phyloP scores from a whole-genome alignment of 805 yeast species.

The Kazachstania taianensis region DNA sequence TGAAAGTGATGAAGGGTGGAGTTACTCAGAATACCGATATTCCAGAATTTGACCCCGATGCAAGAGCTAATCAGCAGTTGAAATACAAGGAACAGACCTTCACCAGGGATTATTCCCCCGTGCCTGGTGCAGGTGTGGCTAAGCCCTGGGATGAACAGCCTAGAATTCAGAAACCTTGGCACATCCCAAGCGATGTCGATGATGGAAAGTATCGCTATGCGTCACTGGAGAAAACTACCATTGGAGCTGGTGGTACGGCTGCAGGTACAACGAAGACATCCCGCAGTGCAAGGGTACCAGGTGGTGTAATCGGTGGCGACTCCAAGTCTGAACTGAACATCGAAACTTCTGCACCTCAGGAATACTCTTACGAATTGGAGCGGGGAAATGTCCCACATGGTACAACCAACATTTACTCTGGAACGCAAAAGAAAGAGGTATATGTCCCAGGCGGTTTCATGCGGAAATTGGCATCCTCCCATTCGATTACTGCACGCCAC shows the following conservation, averaged over 20 bases:
- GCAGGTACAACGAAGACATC: not conserved
- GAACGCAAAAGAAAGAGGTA: too few species aligned
- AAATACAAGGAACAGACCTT: not conserved
- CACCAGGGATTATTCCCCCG: not conserved
- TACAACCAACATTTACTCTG: too few species aligned
- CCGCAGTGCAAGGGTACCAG: not conserved
- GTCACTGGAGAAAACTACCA: not conserved
- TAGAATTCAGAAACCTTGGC: not conserved
- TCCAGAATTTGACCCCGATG: not conserved
- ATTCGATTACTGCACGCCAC: too few species aligned
- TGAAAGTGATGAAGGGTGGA: not conserved
- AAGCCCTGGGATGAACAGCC: slow-evolving; percentile 1
- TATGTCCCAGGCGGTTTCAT: too few species aligned
- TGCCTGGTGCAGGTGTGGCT: not conserved
- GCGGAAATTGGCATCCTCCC: too few species aligned
- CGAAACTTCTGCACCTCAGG: too few species aligned
- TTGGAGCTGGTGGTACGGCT: not conserved
- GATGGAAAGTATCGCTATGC: too few species aligned
- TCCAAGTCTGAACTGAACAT: not conserved
- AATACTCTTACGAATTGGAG: too few species aligned
- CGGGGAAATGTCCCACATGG: too few species aligned
- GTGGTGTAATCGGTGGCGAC: not conserved
- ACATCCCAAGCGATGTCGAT: not conserved
- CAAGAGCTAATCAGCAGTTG: not conserved
- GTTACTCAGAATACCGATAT: slow-evolving; percentile 1